Evolutionary conservation across 2,329 filamentous ascomycete species (phyloP), one percentile per base, ranked within the genome.

Genomic region (Cytospora schulzeri): DNA sequence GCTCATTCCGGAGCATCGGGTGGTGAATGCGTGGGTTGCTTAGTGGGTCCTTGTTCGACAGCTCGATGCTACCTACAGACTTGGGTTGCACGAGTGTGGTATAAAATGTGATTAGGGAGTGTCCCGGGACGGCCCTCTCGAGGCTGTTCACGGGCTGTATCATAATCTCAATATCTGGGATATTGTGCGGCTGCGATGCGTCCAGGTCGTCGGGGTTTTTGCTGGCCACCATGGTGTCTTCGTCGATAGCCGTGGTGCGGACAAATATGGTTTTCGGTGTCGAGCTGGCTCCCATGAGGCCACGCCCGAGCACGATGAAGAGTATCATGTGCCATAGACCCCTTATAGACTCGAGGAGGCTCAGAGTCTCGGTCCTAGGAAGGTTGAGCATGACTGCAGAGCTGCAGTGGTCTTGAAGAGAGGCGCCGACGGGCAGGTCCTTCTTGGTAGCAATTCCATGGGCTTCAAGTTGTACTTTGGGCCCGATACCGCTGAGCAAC

Each of bases 71-170:
- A 3, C 76, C 76, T 1, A 65, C 64, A 0, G 76, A 71, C 65
- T 71, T 63, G n/a, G 73, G 72, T 62, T 76, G 71, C 22, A 73
- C 60, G 17, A 75, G 67, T 3, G 71, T 70, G 14, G 70, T 65
- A 62, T 71, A 72, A 28, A 74, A 69, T 1, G 67, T 69, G 28
- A 70, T 67, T 4, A 70, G 68, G 3, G 68, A 62, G 15, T 68
- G 67, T 22, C 68, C 68, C 0, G 66, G 64, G 33, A 74, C 71
- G 9, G 75, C 68, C 1, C 70, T 68, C 8, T 69, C 70, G 6
- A 70, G 63, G 11, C 67, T 62, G 1, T 76, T 74, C 2, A 76
- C 73, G 70, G 77, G 78, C 60, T 77, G 74, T 14, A 81, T 67
- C 65, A 81, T 72, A 52, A 75, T 64, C 60, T 76, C 74, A 29